Evolutionary conservation across 2,329 filamentous ascomycete genomes (phyloP).

Genomic region (Cryphonectria carpinicola): DNA sequence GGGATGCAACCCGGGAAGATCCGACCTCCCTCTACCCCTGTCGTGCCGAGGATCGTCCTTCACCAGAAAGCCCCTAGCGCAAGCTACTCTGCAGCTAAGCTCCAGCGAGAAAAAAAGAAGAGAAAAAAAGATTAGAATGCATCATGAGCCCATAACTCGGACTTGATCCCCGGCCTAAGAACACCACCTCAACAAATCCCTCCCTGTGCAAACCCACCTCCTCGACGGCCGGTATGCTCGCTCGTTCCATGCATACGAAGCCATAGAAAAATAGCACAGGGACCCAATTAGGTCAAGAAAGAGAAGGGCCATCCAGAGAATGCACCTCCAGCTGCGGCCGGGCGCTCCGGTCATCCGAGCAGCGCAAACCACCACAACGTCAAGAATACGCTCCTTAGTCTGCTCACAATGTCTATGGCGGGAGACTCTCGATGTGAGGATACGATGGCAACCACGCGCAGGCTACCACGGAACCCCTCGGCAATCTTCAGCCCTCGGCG

Average conservation of each 20-base stretch:
- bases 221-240: not conserved
- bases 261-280: conserved; percentile 26
- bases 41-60: conserved; percentile 11
- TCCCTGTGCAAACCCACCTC: not conserved
- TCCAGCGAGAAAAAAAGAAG: conserved; percentile 26
- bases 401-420: conserved; percentile 45
- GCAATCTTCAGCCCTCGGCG: conserved; percentile 71
- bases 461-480: conserved; percentile 50
- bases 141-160: conserved; percentile 19
- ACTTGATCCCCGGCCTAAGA: not conserved
- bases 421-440: conserved; percentile 38
- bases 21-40: not conserved
- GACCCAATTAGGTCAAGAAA: conserved; percentile 39
- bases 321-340: conserved; percentile 55
- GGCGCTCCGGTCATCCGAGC: conserved; percentile 55
- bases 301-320: conserved; percentile 39
- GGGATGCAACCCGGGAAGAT: conserved; percentile 4
- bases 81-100: conserved; percentile 3
- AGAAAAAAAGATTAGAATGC: conserved; percentile 27
- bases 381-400: conserved; percentile 40
- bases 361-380: conserved; percentile 41
- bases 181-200: conserved; percentile 16
- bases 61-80: conserved; percentile 11
- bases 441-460: conserved; percentile 38
- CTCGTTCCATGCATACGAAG: conserved; percentile 27